Base-by-base conservation (phyloP, 176 grass and related monocot species). In the Alopecurus myosuroides region DNA sequence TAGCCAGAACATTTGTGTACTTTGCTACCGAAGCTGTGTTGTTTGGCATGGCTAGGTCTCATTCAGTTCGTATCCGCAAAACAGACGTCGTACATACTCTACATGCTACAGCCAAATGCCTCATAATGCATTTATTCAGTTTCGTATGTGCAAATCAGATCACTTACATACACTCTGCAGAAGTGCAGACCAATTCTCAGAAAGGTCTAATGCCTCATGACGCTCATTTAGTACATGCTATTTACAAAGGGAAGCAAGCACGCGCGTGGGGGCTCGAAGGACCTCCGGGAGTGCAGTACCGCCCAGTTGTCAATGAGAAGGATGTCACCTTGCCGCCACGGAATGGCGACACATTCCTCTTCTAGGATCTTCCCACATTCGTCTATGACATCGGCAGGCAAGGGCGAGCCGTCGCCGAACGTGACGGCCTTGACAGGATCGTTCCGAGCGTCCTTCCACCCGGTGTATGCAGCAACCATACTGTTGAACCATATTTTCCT, bases 401-500 rank as follows among this genome's bases (percentile, higher is more conserved):
- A 53, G 3, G 87, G 86, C 0, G 91, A 89, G 34, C 94, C 91
- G 6, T 99, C 93, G 20, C 91, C 97, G 6, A 94, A 94, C 42
- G 86, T 94, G 49, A 96, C 97, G 0, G 97, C 97, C 87, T 86
- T 96, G 19, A 88, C 88, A 30, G 97, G 94, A 70, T 99, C 94
- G 26, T 99, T 99, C 34, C 91, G 86, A 33, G 86, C 82, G 11
- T 99, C 97, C 60, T 90, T 94, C 97, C 97, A 99, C 15, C 97
- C 94, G 0, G 97, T 99, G 82, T 96, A 96, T 29, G 97, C 97
- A 50, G 93, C 97, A 0, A 99, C 94, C 94, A 96, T 96, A 90
- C 97, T 97, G 78, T 97, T 99, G 65, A 99, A 99, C 97, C 97
- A 99, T 74, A 96, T 91, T 77, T 92, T 97, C 53, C 88, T 89